A percentile compares a stretch with the other conserved stretches of the same genome.
These are phyloP conservation scores for Cryomyces minteri DNA, from an alignment of 495 filamentous ascomycete genomes.

Conservation along the genomic window DNA sequence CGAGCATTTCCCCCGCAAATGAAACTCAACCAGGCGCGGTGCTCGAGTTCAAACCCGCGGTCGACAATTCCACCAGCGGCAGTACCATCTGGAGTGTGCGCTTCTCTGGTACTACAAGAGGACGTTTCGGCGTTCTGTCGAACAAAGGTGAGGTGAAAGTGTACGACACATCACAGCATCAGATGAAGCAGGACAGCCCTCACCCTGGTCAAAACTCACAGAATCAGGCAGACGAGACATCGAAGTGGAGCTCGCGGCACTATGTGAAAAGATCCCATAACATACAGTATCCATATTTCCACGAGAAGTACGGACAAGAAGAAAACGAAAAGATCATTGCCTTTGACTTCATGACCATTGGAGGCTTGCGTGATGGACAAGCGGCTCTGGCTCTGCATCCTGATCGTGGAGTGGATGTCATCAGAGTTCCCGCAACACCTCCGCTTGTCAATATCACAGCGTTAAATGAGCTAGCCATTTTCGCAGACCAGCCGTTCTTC, in stretches of 20 bases:
- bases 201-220: slow-evolving; percentile 11
- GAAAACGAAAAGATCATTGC: slow-evolving; percentile 53
- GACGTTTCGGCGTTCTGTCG: slow-evolving; percentile 57
- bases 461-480: slow-evolving; percentile 9
- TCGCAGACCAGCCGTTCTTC: neutral
- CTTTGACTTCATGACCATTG: slow-evolving; percentile 66
- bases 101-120: slow-evolving; percentile 56
- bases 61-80: slow-evolving; percentile 29
- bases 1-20: slow-evolving; percentile 20
- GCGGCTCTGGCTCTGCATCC: slow-evolving; percentile 49
- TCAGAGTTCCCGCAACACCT: slow-evolving; percentile 24
- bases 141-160: slow-evolving; percentile 64
- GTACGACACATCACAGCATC: slow-evolving; percentile 11
- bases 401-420: slow-evolving; percentile 45
- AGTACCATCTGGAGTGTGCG: slow-evolving; percentile 56
- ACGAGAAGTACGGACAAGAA: slow-evolving; percentile 24
- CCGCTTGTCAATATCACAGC: slow-evolving; percentile 10
- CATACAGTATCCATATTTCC: slow-evolving; percentile 30
- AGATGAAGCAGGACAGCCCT: neutral
- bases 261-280: slow-evolving; percentile 33
- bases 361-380: slow-evolving; percentile 39
- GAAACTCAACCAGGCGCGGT: slow-evolving; percentile 30
- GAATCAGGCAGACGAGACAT: no score
- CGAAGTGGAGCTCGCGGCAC: slow-evolving; percentile 23
- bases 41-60: slow-evolving; percentile 47